Evolutionary conservation across 75 land plant species (phyloP).

Genomic region (Pinus tabuliformis): DNA sequence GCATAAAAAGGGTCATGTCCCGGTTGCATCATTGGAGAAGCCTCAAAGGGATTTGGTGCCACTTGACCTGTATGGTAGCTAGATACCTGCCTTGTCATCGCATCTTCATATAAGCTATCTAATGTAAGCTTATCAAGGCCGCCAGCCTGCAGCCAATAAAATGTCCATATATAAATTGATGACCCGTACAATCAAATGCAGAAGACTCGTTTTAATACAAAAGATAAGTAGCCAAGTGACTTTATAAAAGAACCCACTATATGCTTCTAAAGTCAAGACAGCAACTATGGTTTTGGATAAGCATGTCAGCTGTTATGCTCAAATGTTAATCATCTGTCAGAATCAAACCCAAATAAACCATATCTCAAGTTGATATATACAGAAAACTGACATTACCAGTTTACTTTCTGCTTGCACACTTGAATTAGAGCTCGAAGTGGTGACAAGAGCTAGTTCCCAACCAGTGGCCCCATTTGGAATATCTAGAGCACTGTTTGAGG

Average conservation of each 20-base stretch:
- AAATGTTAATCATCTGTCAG: no score
- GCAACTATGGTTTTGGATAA: no score
- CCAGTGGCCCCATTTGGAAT: conserved; percentile 67
- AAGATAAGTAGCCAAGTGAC: no score
- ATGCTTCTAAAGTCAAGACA: no score
- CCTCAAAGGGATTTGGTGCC: conserved; percentile 74
- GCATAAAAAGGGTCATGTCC: conserved; percentile 50
- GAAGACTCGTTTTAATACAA: no score
- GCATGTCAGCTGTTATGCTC: no score
- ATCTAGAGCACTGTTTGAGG: conserved; percentile 17
- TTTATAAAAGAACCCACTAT: no score
- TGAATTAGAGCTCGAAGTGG: conserved; percentile 79
- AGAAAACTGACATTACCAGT: conserved; percentile 52
- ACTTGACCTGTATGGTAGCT: conserved; percentile 62
- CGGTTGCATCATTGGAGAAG: conserved; percentile 33
- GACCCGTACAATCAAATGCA: no score
- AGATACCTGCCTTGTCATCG: conserved; percentile 51
- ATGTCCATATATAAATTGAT: no score
- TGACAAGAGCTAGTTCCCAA: conserved; percentile 98
- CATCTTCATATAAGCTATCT: conserved; percentile 99
- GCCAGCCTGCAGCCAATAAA: conserved; percentile 63
- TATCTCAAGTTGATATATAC: not conserved
- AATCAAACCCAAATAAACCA: no score
- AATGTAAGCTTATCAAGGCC: conserved; percentile 89
- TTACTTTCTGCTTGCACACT: conserved; percentile 58